Conservation (phyloP, 805 yeast genomes). For the Pichia occidentalis region DNA sequence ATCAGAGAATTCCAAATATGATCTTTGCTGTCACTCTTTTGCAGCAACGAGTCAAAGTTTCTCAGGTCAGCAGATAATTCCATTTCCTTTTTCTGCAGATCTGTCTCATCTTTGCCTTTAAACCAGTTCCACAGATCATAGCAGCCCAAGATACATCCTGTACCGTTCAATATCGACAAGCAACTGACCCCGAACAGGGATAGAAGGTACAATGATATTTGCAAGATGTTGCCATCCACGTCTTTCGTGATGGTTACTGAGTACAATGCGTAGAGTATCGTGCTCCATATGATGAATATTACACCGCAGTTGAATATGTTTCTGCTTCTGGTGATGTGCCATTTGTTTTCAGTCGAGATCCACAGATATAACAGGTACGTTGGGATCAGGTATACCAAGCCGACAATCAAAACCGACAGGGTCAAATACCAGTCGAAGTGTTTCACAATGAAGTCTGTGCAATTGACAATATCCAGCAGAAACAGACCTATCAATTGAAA, state of each 20-base stretch:
- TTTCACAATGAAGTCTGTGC: slow-evolving; percentile 23
- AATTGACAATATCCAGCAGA: slow-evolving; percentile 24
- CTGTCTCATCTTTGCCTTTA: slow-evolving; percentile 1
- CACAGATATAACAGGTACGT: slow-evolving; percentile 20
- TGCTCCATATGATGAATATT: slow-evolving; percentile 29
- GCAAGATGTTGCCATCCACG: slow-evolving; percentile 12
- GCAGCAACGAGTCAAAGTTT: slow-evolving; percentile 26
- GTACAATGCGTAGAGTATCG: slow-evolving; percentile 28
- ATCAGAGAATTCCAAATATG: neutral
- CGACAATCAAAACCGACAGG: slow-evolving; percentile 33
- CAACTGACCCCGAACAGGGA: slow-evolving; percentile 45
- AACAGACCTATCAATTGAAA: slow-evolving; percentile 26
- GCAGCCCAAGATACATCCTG: slow-evolving; percentile 45
- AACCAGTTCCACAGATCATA: slow-evolving; percentile 20
- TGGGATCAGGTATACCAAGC: slow-evolving; percentile 41
- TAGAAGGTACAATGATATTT: slow-evolving; percentile 38
- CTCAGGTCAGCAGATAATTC: slow-evolving; percentile 24
- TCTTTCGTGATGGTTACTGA: neutral
- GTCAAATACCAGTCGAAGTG: slow-evolving; percentile 34
- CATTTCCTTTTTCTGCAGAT: slow-evolving; percentile 20
- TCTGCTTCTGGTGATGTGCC: neutral
- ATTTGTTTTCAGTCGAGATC: slow-evolving; percentile 1
- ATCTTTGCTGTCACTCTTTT: neutral
- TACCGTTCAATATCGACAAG: slow-evolving; percentile 44
- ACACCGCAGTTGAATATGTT: slow-evolving; percentile 10